Percentiles rank a stretch among this genome's conserved stretches.
Evolutionary conservation across 202 grass and related monocot species (phyloP).

Genomic region (Dendrocalamus latiflorus): DNA sequence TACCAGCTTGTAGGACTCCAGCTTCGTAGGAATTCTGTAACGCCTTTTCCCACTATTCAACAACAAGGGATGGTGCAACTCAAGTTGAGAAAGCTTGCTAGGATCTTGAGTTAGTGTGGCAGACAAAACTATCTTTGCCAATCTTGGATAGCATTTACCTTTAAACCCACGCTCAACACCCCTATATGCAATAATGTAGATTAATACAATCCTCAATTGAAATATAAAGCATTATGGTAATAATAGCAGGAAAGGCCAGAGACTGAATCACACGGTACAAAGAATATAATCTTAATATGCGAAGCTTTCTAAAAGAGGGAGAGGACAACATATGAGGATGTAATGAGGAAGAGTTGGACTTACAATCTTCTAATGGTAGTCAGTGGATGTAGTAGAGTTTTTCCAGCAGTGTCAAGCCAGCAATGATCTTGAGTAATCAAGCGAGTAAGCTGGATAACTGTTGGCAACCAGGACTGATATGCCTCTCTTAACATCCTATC

Average conservation of each 20-base stretch:
- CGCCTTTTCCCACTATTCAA: slow-evolving; percentile 88
- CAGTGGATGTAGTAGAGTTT: slow-evolving; percentile 46
- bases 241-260: background rate
- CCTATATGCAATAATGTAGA: slow-evolving; percentile 31
- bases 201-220: background rate
- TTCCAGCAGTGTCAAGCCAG: slow-evolving; percentile 7
- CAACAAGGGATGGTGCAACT: slow-evolving; percentile 83
- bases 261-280: background rate
- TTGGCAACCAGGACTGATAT: slow-evolving; percentile 92
- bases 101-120: slow-evolving; percentile 97
- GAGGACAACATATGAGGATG: background rate
- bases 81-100: slow-evolving; percentile 94
- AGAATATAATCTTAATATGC: background rate
- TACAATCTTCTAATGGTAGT: slow-evolving; percentile 87
- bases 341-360: background rate
- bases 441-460: slow-evolving; percentile 59
- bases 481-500: slow-evolving; percentile 84
- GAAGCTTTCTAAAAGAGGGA: background rate
- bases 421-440: slow-evolving; percentile 38
- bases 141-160: slow-evolving; percentile 80
- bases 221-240: background rate
- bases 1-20: slow-evolving; percentile 86
- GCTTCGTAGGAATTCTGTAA: slow-evolving; percentile 67
- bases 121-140: slow-evolving; percentile 81
- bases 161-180: slow-evolving; percentile 76